Base-by-base conservation (phyloP, 2,329 filamentous ascomycete species). In the Mycosphaerelloides madeirae region DNA sequence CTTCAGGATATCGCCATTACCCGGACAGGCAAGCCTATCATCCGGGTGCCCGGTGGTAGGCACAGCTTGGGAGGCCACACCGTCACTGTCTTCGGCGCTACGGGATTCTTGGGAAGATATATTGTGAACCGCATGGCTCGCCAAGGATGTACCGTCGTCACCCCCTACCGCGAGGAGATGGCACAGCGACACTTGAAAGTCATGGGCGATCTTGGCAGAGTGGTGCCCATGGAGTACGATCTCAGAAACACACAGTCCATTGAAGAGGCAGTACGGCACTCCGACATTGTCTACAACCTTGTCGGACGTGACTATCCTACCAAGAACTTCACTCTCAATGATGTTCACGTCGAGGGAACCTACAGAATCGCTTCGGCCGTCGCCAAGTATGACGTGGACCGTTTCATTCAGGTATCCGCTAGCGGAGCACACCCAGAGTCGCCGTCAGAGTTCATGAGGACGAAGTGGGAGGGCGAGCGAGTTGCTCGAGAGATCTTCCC, bases 121-220 rank as follows among this genome's bases (percentile, higher is more conserved):
- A 95, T 98, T 65, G 93, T 98, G 65, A 95, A 96, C 73, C 81
- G 88, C 68, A 78, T 98, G 65, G 91, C 93, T 59, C 84, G 87
- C 53, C 82, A 89, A 72, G 93, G 93, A 83, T 95, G 88, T 70
- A 95, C 85, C 31, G 93, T 98, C 31, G 81, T 98, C 48, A 71
- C 97, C 48, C 93, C 93, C 38, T 98, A 81, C 77, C 84, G 93
- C 35, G 93, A 98, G 75, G 93, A 97, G 71, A 97, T 96, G 90
- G 77, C 85, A 59, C 97, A 97, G 79, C 84, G 93, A 59, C 91
- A 97, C 73, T 76, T 98, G 64, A 97, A 97, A 74, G 83, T 95
- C 47, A 78, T 88, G n/a, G 93, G 93, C 70, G 93, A 98, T 70
- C 76, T 98, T 49, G 93, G 93, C 52, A 81, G 87, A 59, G 79